Percentiles rank a stretch among this genome's conserved stretches.
These are phyloP conservation scores for Phaeotremella fagi DNA, from an alignment of 768 basidiomycete species.

Conservation along the genomic window DNA sequence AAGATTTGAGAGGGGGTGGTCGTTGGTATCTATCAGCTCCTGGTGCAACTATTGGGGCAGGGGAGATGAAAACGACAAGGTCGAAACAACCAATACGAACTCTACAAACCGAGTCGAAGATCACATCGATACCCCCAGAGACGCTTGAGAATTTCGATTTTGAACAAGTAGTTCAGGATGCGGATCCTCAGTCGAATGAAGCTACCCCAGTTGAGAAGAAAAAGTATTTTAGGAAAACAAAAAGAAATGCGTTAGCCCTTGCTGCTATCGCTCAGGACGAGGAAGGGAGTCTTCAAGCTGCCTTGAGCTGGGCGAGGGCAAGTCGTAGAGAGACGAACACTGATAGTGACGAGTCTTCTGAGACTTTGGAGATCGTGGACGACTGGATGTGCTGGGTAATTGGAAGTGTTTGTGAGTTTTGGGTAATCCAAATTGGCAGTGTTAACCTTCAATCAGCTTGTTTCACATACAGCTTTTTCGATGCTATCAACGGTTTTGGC, in stretches of 20 bases:
- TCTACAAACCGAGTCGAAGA: not conserved
- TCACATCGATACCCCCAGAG: not conserved
- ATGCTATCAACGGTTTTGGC: slow-evolving; percentile 59
- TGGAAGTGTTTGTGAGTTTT: slow-evolving; percentile 73
- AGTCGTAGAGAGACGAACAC: not conserved
- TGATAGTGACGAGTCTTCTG: slow-evolving; percentile 50
- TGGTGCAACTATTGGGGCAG: slow-evolving; percentile 57
- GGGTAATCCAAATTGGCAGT: not conserved
- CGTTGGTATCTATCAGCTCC: slow-evolving; percentile 84
- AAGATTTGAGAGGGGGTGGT: slow-evolving; percentile 1
- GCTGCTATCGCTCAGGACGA: slow-evolving; percentile 31
- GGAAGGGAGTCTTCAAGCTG: slow-evolving; percentile 16
- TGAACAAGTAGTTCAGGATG: not conserved
- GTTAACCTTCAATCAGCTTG: slow-evolving; percentile 20
- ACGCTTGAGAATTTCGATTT: not conserved
- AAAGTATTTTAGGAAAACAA: slow-evolving; percentile 12
- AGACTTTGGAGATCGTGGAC: slow-evolving; percentile 87
- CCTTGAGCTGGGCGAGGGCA: slow-evolving; percentile 26
- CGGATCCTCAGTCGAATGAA: too few species aligned
- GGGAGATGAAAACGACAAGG: slow-evolving; percentile 14
- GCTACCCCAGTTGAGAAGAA: slow-evolving; percentile 5
- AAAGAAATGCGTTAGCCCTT: slow-evolving; percentile 31
- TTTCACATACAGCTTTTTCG: slow-evolving; percentile 83
- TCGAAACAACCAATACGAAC: not conserved
- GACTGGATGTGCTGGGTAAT: slow-evolving; percentile 96